Conservation (phyloP, 108 stramenopile species). For the Pseudonitzschia multiseries region DNA sequence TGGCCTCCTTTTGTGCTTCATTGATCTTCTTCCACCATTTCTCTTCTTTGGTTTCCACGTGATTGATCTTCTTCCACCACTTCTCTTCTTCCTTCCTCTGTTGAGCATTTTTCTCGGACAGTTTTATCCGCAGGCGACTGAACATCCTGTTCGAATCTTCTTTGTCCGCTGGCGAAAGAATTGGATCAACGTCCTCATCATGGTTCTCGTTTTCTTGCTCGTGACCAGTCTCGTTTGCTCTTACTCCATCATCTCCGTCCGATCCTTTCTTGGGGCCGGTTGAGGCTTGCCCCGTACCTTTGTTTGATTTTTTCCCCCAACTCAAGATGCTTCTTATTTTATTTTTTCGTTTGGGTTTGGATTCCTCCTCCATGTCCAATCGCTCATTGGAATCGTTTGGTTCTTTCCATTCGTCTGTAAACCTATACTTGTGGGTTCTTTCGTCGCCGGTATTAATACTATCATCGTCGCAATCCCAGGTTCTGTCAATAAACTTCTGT, state of each 20-base stretch:
- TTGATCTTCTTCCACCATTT: slow-evolving; percentile 3
- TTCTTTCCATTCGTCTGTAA: slow-evolving; percentile 4
- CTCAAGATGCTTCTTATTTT: too few relatives aligned
- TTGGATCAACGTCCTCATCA: background rate
- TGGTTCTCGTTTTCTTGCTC: background rate
- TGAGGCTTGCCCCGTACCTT: too few relatives aligned
- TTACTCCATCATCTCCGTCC: too few relatives aligned
- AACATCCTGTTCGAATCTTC: slow-evolving; percentile 3
- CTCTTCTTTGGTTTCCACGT: slow-evolving; percentile 1
- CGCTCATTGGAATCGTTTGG: background rate
- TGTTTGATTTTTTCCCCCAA: too few relatives aligned
- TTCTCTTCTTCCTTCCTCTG: slow-evolving; percentile 6
- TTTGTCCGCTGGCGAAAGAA: too few relatives aligned
- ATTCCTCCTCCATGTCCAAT: background rate
- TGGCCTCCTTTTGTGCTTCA: background rate
- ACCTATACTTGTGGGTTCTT: too few relatives aligned
- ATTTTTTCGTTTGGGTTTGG: background rate
- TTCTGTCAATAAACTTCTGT: background rate
- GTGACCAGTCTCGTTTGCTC: background rate
- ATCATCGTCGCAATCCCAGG: background rate
- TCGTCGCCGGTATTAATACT: too few relatives aligned
- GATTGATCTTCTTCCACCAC: slow-evolving; percentile 1
- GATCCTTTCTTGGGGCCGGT: too few relatives aligned
- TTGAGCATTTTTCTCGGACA: background rate
- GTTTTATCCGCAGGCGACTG: slow-evolving; percentile 1